Percentiles rank a stretch among this genome's conserved stretches.
These are phyloP conservation scores for Lasiodiplodia sp. DNA, from an alignment of 2,329 filamentous ascomycete species.

Conservation along the genomic window DNA sequence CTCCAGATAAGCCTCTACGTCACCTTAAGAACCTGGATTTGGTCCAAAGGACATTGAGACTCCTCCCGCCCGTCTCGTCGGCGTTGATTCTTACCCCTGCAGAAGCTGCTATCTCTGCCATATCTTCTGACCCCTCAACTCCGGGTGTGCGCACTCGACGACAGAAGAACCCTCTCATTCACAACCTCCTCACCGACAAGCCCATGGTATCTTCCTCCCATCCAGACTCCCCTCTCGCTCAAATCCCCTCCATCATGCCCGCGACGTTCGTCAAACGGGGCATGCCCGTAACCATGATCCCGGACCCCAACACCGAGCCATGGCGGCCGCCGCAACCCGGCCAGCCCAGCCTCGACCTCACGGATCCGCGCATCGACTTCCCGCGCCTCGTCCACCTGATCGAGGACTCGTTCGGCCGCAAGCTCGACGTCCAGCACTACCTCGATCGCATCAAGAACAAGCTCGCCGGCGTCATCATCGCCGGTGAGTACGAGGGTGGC, in stretches of 20 bases:
- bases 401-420: conserved; percentile 88
- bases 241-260: conserved; percentile 48
- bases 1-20: conserved; percentile 36
- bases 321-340: conserved; percentile 74
- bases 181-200: conserved; percentile 95
- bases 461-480: conserved; percentile 90
- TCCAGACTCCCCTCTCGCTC: conserved; percentile 59
- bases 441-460: conserved; percentile 79
- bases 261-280: conserved; percentile 91
- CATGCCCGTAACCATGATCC: conserved; percentile 85
- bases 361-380: conserved; percentile 83
- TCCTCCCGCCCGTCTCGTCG: conserved; percentile 85
- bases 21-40: conserved; percentile 78
- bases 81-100: conserved; percentile 86
- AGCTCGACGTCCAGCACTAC: conserved; percentile 84
- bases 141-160: conserved; percentile 63
- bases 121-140: conserved; percentile 36
- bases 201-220: conserved; percentile 91
- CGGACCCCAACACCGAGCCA: conserved; percentile 68
- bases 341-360: conserved; percentile 70
- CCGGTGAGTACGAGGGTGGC: conserved; percentile 94
- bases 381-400: conserved; percentile 84
- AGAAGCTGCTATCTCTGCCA: conserved; percentile 73
- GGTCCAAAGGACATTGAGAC: conserved; percentile 71
- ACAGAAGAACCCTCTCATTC: conserved; percentile 84